Base-by-base conservation (phyloP, 1,284 basidiomycete species). In the Cryptococcus hybrid region DNA sequence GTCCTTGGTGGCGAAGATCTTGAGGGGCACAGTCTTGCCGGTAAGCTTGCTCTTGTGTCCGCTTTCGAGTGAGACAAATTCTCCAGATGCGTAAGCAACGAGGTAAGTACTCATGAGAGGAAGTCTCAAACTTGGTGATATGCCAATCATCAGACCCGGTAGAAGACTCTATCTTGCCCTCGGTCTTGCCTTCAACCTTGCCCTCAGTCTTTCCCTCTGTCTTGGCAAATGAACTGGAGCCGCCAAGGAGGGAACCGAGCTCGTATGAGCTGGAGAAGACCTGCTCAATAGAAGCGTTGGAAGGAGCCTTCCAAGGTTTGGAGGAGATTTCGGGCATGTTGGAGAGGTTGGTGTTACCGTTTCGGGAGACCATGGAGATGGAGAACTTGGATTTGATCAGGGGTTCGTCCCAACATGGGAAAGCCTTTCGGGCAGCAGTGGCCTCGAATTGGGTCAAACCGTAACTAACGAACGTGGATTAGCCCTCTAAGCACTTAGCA, bases 351-450 rank as follows among this genome's bases (percentile, higher is more conserved):
- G 88, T 89, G 67, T 85, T 82, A n/a, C 80, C 81, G 13, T 73
- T 73, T 60, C 87, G 86, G 38, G 92, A 91, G 65, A 99, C 85
- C 82, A 97, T 83, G 12, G 88, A 88, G 66, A 97, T 81, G 37
- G 57, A 82, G 76, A 89, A 96, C 2, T 87, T 92, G 5, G 93
- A 89, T 78, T 98, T 98, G 70, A 96, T 82, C 24, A 86, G 82
- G 30, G 95, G 95, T 75, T 98, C 93, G 74, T 97, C 95, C 90
- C 90, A 98, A 64, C 49, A 73, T 56, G 90, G 90, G 77, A 92
- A 90, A 9, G 88, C 87, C 52, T 85, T 82, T 58, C 93, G 82
- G 4, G 92, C 92, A 57, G 87, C 86, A 34, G 92, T 96, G 15
- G 94, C 87, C 86, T 97, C 79, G 55, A 81, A 79, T 74, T 93